phyloP scores from a whole-genome alignment of 75 land plant genomes.

The Sequoia sempervirens region DNA sequence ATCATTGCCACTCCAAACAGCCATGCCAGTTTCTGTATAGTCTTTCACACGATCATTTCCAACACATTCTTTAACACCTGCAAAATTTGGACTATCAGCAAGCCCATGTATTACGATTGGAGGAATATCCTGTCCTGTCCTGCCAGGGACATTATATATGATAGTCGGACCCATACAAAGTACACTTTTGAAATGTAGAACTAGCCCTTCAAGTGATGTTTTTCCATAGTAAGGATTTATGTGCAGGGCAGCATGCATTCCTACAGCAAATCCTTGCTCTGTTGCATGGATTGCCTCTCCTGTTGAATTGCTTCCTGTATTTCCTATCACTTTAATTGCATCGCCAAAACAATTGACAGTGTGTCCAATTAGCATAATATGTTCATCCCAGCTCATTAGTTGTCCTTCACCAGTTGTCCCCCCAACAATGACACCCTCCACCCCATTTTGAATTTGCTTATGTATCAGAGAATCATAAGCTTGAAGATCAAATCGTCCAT shows the following conservation, averaged over 20 bases:
- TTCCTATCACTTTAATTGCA: constrained; percentile 74
- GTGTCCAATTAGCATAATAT: constrained; percentile 86
- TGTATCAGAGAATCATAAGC: constrained; percentile 67
- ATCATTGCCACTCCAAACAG: constrained; percentile 88
- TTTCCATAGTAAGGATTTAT: constrained; percentile 92
- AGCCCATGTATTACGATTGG: constrained; percentile 49
- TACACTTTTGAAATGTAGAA: constrained; percentile 61
- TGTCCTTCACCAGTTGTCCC: constrained; percentile 95
- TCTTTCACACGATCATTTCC: constrained; percentile 62
- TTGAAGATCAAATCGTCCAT: constrained; percentile 79
- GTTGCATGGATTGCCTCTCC: constrained; percentile 82
- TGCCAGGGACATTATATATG: constrained; percentile 76
- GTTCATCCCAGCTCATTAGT: constrained; percentile 90
- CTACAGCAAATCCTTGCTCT: constrained; percentile 85
- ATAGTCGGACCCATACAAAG: constrained; percentile 71
- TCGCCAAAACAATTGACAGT: constrained; percentile 71
- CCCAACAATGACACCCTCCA: constrained; percentile 80
- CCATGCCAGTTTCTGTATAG: constrained; percentile 49
- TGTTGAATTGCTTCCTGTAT: constrained; percentile 93
- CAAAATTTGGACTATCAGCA: constrained; percentile 46
- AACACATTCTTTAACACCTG: constrained; percentile 79
- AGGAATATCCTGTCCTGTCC: constrained; percentile 86
- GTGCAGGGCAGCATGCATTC: constrained; percentile 89
- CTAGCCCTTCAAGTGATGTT: constrained; percentile 61
- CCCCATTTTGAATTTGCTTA: constrained; percentile 61